Conservation (phyloP, 2,329 filamentous ascomycete species). For the Lecanicillium sp. region DNA sequence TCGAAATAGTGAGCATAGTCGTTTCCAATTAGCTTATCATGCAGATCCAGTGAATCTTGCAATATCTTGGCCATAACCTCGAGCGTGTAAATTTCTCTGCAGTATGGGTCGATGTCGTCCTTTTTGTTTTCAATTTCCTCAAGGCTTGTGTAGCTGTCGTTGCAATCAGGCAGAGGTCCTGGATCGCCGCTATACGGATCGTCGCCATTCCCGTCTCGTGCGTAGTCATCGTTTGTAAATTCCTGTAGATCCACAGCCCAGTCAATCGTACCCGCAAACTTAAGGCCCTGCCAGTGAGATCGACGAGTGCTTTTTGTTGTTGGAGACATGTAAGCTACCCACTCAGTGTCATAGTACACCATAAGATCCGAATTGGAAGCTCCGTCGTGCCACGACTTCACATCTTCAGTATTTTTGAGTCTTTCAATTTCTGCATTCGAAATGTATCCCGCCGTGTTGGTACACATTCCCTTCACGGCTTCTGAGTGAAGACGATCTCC, state of each 20-base stretch:
- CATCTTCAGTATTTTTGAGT: constrained; percentile 23
- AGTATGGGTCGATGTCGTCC: background rate
- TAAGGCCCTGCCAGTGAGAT: background rate
- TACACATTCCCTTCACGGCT: constrained; percentile 23
- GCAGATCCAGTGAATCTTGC: background rate
- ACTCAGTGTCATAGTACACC: constrained; percentile 12
- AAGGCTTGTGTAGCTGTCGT: background rate
- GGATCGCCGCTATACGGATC: background rate
- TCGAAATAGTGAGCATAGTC: background rate
- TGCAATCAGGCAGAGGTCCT: background rate
- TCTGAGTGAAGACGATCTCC: constrained; percentile 18
- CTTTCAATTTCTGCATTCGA: constrained; percentile 24
- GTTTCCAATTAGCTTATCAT: background rate
- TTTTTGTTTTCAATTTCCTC: background rate
- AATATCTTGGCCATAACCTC: background rate
- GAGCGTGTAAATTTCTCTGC: background rate
- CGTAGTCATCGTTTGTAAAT: background rate
- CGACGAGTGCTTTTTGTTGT: constrained; percentile 11
- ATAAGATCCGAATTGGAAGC: constrained; percentile 1
- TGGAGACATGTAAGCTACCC: constrained; percentile 18
- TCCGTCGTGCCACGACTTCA: constrained; percentile 7
- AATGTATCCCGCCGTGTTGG: constrained; percentile 25
- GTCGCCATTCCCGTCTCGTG: background rate
- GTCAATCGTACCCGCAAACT: constrained; percentile 18
- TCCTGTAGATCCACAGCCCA: constrained; percentile 18